Conservation (phyloP, 345 rosid species). For the Trapa incisa region DNA sequence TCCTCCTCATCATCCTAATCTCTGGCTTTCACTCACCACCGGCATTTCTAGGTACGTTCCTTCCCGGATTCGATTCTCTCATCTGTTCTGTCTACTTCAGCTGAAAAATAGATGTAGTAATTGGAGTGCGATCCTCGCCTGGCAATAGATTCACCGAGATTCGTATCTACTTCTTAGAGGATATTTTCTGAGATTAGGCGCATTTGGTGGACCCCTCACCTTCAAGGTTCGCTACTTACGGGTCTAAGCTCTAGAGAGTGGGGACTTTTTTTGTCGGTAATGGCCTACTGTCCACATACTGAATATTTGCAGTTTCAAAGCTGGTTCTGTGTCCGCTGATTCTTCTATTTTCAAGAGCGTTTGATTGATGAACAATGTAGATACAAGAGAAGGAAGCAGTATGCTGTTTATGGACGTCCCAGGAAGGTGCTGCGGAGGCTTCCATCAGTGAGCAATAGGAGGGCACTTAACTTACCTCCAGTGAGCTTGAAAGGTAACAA, state of each 20-base stretch:
- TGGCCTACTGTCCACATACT: background rate
- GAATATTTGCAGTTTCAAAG: background rate
- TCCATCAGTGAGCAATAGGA: background rate
- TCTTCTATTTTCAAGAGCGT: background rate
- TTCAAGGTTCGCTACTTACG: background rate
- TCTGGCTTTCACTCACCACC: conserved; percentile 9
- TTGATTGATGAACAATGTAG: conserved; percentile 12
- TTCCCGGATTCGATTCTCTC: background rate
- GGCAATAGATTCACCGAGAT: background rate
- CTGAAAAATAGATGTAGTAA: background rate
- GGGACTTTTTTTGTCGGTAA: background rate
- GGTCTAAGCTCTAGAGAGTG: background rate
- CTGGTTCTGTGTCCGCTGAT: background rate
- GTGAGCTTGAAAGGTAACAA: background rate
- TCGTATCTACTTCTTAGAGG: background rate
- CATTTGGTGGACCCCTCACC: background rate
- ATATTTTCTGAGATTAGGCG: background rate
- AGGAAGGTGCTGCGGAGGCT: background rate
- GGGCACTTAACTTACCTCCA: background rate
- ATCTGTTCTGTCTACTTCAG: background rate
- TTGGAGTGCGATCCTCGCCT: background rate
- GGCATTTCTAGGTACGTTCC: conserved; percentile 1
- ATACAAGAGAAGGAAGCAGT: conserved; percentile 3
- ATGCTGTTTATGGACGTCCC: background rate
- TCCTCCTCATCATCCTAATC: conserved; percentile 7